A percentile compares a stretch with the other conserved stretches of the same genome.
These are phyloP conservation scores for Calonectria leucothoes DNA, from an alignment of 2,329 filamentous ascomycete species.

Conservation along the genomic window DNA sequence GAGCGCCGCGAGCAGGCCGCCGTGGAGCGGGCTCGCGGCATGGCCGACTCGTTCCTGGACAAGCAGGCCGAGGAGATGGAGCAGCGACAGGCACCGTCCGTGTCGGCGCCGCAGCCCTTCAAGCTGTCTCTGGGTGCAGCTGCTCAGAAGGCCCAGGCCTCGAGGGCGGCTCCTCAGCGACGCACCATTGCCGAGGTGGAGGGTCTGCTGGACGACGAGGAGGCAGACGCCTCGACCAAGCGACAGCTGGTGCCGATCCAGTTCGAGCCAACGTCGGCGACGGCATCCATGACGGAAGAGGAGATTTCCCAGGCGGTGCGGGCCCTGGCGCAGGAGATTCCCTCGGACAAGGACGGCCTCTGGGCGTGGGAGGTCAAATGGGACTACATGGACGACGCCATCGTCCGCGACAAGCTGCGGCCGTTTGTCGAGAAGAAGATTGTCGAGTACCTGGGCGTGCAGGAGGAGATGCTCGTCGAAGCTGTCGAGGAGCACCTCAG, in stretches of 20 bases:
- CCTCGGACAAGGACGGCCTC: constrained; percentile 84
- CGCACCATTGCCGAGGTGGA: constrained; percentile 95
- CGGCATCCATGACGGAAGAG: constrained; percentile 80
- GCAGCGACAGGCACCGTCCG: constrained; percentile 52
- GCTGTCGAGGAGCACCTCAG: constrained; percentile 89
- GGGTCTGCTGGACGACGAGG: constrained; percentile 93
- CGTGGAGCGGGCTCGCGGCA: constrained; percentile 81
- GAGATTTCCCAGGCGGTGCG: constrained; percentile 86
- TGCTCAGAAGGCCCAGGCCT: constrained; percentile 76
- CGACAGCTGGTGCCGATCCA: constrained; percentile 85
- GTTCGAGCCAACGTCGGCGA: constrained; percentile 75
- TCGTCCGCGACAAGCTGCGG: constrained; percentile 86
- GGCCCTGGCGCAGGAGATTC: constrained; percentile 89
- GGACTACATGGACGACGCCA: constrained; percentile 86
- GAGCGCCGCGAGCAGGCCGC: constrained; percentile 75
- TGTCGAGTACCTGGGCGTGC: constrained; percentile 93
- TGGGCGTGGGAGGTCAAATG: constrained; percentile 96
- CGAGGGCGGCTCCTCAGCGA: constrained; percentile 67
- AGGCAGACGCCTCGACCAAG: constrained; percentile 78
- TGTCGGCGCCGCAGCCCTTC: constrained; percentile 78
- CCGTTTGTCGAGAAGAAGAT: constrained; percentile 99
- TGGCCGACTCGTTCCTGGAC: constrained; percentile 92
- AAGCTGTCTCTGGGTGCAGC: constrained; percentile 93
- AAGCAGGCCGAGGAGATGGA: constrained; percentile 84
- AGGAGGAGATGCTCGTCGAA: constrained; percentile 95